Conservation (phyloP, 2,329 filamentous ascomycete species). For the Amesomyces nigricolor region DNA sequence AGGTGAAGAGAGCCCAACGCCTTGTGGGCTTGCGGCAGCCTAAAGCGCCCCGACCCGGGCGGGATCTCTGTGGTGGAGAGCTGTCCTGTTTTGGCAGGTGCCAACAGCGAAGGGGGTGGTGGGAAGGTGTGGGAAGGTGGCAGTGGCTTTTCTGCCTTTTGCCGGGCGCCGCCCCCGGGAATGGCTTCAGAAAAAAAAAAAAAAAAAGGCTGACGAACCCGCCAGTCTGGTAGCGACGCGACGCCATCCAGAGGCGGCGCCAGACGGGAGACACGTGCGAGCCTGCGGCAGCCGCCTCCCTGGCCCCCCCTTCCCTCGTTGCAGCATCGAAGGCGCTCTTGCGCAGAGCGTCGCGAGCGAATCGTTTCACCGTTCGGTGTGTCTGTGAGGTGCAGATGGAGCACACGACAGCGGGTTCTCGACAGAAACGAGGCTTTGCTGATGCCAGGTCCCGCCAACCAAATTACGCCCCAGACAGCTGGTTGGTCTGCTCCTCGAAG, state of each 20-base stretch:
- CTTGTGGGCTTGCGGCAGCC: conserved; percentile 7
- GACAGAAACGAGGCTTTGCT: too few species aligned
- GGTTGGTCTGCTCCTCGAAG: neutral
- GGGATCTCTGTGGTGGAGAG: conserved; percentile 12
- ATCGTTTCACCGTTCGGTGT: too few species aligned
- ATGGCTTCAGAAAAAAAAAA: conserved; percentile 6
- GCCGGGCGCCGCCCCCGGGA: conserved; percentile 5
- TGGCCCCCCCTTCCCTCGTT: neutral
- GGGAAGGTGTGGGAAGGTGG: neutral
- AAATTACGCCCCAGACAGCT: neutral
- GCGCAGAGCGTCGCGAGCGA: too few species aligned
- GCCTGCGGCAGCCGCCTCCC: neutral
- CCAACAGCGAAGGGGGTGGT: neutral
- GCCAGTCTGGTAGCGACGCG: conserved; percentile 18
- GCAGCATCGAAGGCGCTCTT: neutral
- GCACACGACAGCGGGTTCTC: too few species aligned
- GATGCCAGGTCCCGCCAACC: too few species aligned
- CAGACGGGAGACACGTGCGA: neutral
- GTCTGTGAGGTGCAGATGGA: too few species aligned
- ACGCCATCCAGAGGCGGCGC: conserved; percentile 8
- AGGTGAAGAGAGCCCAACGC: neutral
- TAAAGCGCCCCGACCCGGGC: conserved; percentile 6
- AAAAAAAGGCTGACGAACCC: conserved; percentile 4
- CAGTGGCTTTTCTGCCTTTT: conserved; percentile 10
- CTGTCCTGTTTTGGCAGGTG: conserved; percentile 21